phyloP scores from a whole-genome alignment of 768 basidiomycete species.

The Filobasidium wieringae region DNA sequence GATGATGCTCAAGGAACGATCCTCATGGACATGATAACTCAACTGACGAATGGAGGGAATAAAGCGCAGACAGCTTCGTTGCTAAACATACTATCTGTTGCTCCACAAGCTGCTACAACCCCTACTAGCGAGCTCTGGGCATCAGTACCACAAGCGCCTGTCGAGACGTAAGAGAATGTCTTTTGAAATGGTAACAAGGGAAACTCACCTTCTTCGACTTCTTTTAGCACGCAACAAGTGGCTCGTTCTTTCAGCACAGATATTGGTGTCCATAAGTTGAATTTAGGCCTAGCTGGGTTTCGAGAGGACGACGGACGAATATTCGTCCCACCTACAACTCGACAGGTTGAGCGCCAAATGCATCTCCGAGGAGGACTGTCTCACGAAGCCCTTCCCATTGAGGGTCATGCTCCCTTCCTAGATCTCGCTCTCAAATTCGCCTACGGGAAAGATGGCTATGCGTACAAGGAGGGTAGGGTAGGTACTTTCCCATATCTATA shows the following conservation, averaged over 20 bases:
- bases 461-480: conserved; percentile 24
- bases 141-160: conserved; percentile 16
- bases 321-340: conserved; percentile 35
- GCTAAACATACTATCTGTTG: conserved; percentile 13
- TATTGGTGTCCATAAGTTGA: conserved; percentile 20
- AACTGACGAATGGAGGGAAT: neutral
- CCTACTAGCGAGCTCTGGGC: conserved; percentile 23
- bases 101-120: neutral
- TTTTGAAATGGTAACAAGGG: neutral
- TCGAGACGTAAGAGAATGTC: conserved; percentile 7
- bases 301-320: conserved; percentile 32
- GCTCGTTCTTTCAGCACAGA: conserved; percentile 20
- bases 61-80: neutral
- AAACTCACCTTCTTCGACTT: neutral
- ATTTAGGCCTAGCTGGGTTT: conserved; percentile 33
- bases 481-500: too few relatives aligned
- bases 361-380: conserved; percentile 17
- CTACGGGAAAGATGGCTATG: conserved; percentile 27
- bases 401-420: conserved; percentile 29
- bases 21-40: neutral
- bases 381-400: conserved; percentile 27
- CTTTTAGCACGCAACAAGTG: conserved; percentile 18
- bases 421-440: conserved; percentile 25
- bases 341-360: conserved; percentile 28
- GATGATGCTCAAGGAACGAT: neutral